Conservation (phyloP, 805 yeast species). For the Lipomyces yamadae region DNA sequence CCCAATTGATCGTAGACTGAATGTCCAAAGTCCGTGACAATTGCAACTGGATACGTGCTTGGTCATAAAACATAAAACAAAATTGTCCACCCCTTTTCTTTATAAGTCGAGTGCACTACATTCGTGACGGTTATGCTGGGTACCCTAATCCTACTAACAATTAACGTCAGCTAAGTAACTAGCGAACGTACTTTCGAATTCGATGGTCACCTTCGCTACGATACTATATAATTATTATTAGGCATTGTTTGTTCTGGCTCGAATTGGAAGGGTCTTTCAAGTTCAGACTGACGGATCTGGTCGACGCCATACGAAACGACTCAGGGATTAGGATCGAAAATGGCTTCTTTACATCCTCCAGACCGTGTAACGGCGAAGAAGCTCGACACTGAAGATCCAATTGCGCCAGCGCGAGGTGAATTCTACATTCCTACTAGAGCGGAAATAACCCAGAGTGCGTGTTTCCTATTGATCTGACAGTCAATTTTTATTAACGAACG, state of each 20-base stretch:
- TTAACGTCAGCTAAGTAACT: too few species aligned
- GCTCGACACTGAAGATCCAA: constrained; percentile 31
- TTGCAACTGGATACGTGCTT: background rate
- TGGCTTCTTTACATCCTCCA: background rate
- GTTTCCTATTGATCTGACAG: background rate
- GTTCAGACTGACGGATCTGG: background rate
- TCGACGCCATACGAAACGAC: background rate
- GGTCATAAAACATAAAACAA: background rate
- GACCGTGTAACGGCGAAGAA: constrained; percentile 22
- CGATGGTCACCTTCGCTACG: too few species aligned
- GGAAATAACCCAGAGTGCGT: constrained; percentile 32
- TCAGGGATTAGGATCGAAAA: background rate
- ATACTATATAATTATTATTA: too few species aligned
- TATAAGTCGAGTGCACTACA: too few species aligned
- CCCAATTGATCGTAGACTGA: background rate
- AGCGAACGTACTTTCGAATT: too few species aligned
- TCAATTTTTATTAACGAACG: background rate
- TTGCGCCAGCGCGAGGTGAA: constrained; percentile 22
- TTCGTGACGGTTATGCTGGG: too few species aligned
- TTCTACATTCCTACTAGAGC: constrained; percentile 35
- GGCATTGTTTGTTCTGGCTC: background rate
- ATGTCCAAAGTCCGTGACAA: background rate
- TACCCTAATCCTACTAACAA: background rate
- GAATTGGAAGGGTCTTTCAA: background rate
- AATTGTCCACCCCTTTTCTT: background rate